Evolutionary conservation across 148 eudicot species (phyloP), one percentile per base, ranked within the genome.

Genomic region (Nepenthes mirabilis): DNA sequence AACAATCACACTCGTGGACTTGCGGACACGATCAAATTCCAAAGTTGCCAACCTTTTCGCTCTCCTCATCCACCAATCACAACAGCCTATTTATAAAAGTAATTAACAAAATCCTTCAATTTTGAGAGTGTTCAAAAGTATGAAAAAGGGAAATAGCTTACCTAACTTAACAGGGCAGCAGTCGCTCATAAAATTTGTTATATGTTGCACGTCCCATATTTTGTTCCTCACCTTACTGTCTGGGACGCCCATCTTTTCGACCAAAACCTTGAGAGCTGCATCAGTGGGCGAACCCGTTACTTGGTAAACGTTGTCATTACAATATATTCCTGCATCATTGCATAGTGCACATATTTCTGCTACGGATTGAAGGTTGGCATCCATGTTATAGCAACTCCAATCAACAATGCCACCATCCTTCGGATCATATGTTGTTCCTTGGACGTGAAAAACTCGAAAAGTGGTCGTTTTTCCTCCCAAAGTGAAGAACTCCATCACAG

Each of bases 201-300:
- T 70, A 67, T 75, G 68, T 52, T 86, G 83, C 56, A 80, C 63
- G 58, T 84, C 87, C 53, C 80, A 81, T 36, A 82, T 82, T 70
- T 60, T 82, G 51, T 66, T 82, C 73, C 77, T 86, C 11, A 62
- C 83, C 77, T 83, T 84, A 35, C 49, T 56, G 75, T 87, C 88
- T 9, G 97, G 85, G 62, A 90, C 80, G 11, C 97, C 91, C 97
- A 87, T 90, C 75, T 90, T 90, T 70, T 90, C 95, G 2, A 84
- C 97, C 67, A 90, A 74, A 66, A 89, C 90, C 80, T 87, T 87
- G 34, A 87, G 89, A 63, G 97, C 97, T 33, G 97, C 95, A 66
- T 91, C 97, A 43, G 97, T 91, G 13, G 97, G 91, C 76, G 84
- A 71, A 56, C 95, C 91, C 1, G 85, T 85, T 10, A 78, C 83